phyloP scores from a whole-genome alignment of 1,284 basidiomycete genomes.

The Inonotus obliquus region DNA sequence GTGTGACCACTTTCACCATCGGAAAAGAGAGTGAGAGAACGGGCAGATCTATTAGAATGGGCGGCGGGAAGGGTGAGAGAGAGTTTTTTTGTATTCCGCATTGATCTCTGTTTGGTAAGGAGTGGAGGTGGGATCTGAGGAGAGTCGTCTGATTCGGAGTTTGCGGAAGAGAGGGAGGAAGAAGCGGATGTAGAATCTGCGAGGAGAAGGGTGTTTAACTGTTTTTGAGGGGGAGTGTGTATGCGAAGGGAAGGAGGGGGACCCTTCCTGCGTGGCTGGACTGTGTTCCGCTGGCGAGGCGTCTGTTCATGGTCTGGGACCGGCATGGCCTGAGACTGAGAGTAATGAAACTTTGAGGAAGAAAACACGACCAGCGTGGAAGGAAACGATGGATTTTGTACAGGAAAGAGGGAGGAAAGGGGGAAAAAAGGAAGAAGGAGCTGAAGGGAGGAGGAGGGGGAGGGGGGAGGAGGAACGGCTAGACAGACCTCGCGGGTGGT shows the following conservation, averaged over 20 bases:
- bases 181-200: slow-evolving; percentile 41
- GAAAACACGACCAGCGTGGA: slow-evolving; percentile 19
- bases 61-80: slow-evolving; percentile 63
- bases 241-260: slow-evolving; percentile 57
- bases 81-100: slow-evolving; percentile 72
- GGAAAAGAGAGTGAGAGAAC: slow-evolving; percentile 35
- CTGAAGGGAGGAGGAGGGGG: not conserved
- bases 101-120: slow-evolving; percentile 37
- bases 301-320: slow-evolving; percentile 16
- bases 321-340: slow-evolving; percentile 11
- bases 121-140: slow-evolving; percentile 36
- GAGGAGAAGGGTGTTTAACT: slow-evolving; percentile 44
- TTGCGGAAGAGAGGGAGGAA: slow-evolving; percentile 47
- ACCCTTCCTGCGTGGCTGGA: slow-evolving; percentile 46
- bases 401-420: no score
- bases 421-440: not conserved
- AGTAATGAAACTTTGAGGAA: not conserved
- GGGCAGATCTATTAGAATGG: slow-evolving; percentile 44
- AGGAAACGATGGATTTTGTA: not conserved
- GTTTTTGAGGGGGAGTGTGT: slow-evolving; percentile 43
- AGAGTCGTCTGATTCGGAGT: slow-evolving; percentile 46
- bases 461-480: not conserved
- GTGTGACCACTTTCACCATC: slow-evolving; percentile 5
- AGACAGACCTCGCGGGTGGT: not conserved
- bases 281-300: slow-evolving; percentile 20